Percentiles rank a stretch among this genome's conserved stretches.
Evolutionary conservation across 805 yeast genomes (phyloP).

Genomic region (Lipomyces japonicus): DNA sequence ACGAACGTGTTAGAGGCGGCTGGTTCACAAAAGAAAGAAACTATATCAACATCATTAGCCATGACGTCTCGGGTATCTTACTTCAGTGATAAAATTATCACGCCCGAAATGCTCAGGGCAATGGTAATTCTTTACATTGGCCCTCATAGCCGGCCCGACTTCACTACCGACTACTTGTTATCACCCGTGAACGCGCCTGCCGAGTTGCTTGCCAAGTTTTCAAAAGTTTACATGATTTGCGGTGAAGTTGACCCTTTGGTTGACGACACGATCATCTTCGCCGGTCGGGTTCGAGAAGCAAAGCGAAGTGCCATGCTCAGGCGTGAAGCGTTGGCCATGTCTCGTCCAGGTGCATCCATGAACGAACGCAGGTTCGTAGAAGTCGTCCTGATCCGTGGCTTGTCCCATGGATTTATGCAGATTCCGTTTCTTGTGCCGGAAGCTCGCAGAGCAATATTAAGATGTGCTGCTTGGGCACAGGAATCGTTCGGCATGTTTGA

Average conservation of each 20-base stretch:
- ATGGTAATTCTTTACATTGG: constrained; percentile 34
- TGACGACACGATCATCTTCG: constrained; percentile 35
- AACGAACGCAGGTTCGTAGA: constrained; percentile 30
- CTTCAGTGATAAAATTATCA: constrained; percentile 31
- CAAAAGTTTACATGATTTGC: constrained; percentile 34
- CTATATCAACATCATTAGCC: constrained; percentile 29
- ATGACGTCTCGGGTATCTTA: constrained; percentile 35
- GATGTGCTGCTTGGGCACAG: constrained; percentile 33
- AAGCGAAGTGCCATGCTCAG: constrained; percentile 22
- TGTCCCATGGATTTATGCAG: constrained; percentile 34
- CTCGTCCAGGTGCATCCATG: constrained; percentile 1
- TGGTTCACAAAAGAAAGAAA: not conserved
- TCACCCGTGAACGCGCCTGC: constrained; percentile 34
- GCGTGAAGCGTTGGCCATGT: constrained; percentile 18
- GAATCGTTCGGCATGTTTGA: constrained; percentile 18
- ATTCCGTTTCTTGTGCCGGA: constrained; percentile 33
- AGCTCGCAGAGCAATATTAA: constrained; percentile 26
- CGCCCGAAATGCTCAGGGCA: constrained; percentile 34
- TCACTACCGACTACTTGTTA: constrained; percentile 31
- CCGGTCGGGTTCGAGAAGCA: constrained; percentile 34
- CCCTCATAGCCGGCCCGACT: constrained; percentile 30
- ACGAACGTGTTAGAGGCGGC: constrained; percentile 6
- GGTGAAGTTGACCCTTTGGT: constrained; percentile 37
- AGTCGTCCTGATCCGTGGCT: constrained; percentile 31
- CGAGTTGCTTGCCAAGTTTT: constrained; percentile 32